Base-by-base conservation (phyloP, 345 rosid genomes). In the Pistacia integerrima region DNA sequence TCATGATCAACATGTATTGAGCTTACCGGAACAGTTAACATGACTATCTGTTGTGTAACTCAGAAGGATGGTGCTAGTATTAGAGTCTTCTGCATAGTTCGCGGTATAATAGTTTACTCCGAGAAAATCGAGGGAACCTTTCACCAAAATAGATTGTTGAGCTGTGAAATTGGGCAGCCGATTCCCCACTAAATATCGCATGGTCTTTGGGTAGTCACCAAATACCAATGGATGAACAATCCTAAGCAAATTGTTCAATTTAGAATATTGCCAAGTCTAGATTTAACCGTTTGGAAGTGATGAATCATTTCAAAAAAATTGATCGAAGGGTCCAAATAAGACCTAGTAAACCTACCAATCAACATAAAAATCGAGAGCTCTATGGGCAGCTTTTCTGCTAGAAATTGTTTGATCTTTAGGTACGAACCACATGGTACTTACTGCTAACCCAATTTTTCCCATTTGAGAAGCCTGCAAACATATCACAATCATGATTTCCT, bases 91-190 rank as follows among this genome's bases (percentile, higher is more conserved):
- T 18, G 84, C 87, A 57, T 87, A 90, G 56, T 44, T 0, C 10
- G 87, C 78, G 3, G 89, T 82, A 70, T 90, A 88, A 67, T 90
- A 90, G 70, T 90, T 90, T 75, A 88, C 57, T 38, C 91, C 91
- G 11, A 90, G 76, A 74, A 88, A 90, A 81, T 88, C 91, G 46
- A 76, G 38, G 1, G 91, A 90, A 5, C 86, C 89, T n/a, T 84
- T 88, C 4, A 90, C 64, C 83, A 88, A 77, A 67, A 75, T 28
- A 3, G 91, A 84, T 81, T 90, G 84, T 74, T 82, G 58, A 22
- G 70, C n/a, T 3, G 90, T 75, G 80, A 88, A 86, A 52, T 48
- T 81, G 7, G 89, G 93, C 20, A 90, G 61, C 18, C 93, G 80
- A 22, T 82, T 68, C 49, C 86, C 86, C 1, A 85, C 91, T 9